Conservation (phyloP, 2,329 filamentous ascomycete species). For the Cercospora citrullina region DNA sequence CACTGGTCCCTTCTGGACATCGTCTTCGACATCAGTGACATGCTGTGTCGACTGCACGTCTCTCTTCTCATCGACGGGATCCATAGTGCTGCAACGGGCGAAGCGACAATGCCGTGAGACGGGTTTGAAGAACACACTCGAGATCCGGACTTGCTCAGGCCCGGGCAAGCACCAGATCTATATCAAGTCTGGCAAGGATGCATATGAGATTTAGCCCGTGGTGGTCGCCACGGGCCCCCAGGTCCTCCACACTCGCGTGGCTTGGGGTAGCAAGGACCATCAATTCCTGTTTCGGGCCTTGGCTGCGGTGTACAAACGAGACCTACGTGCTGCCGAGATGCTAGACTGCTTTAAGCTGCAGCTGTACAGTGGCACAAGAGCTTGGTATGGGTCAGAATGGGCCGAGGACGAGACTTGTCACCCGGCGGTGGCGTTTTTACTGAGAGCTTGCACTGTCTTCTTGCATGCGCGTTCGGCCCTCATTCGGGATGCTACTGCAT, state of each 20-base stretch:
- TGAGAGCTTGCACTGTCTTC: not conserved
- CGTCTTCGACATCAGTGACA: slow-evolving; percentile 24
- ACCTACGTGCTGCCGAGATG: slow-evolving; percentile 15
- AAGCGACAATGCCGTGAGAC: not conserved
- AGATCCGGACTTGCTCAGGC: not conserved
- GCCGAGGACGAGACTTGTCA: not conserved
- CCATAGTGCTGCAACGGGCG: slow-evolving; percentile 41
- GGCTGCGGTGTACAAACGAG: slow-evolving; percentile 13
- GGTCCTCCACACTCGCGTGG: slow-evolving; percentile 25
- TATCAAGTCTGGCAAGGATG: slow-evolving; percentile 15
- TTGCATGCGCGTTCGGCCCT: not conserved
- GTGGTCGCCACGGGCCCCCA: slow-evolving; percentile 17
- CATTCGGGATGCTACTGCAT: not conserved
- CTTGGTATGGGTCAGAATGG: slow-evolving; percentile 4
- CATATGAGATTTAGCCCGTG: slow-evolving; percentile 14
- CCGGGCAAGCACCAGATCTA: slow-evolving; percentile 5
- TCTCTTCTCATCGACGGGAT: slow-evolving; percentile 52
- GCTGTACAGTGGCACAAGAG: not conserved
- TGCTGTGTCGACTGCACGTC: slow-evolving; percentile 19
- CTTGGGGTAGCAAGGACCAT: slow-evolving; percentile 12
- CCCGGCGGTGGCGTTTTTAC: not conserved
- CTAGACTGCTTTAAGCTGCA: not conserved
- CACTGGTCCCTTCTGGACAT: slow-evolving; percentile 21
- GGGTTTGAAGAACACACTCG: not conserved
- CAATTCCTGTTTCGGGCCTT: slow-evolving; percentile 16